Base-by-base conservation (phyloP, 2,329 filamentous ascomycete species). In the Penicillium expansum region DNA sequence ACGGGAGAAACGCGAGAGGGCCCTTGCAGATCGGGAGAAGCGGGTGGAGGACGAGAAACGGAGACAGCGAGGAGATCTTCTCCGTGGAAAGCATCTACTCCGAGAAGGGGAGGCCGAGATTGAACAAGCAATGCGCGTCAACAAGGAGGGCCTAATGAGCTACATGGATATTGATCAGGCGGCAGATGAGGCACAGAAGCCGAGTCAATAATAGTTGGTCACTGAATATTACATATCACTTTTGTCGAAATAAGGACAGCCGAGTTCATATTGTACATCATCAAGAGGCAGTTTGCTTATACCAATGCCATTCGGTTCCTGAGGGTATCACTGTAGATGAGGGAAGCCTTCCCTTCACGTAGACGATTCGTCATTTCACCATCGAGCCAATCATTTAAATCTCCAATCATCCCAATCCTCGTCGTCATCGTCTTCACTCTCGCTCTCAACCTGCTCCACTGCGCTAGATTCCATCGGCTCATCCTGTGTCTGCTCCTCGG, bases 391-490 rank as follows among this genome's bases (percentile, higher is more conserved):
- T 61, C 58, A 62, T 63, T 64, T 71, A 56, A 77, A 76, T 57
- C 71, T 69, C 76, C 75, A 78, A 59, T 76, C 71, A 65, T 79
- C 76, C 72, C 76, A 79, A 42, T 74, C 74, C 39, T 76, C 75
- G 54, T 73, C 84, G 57, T 83, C 83, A 74, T 86, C 88, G 52
- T 86, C 85, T 0, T 80, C 79, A 2, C 80, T 79, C 0, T 78
- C 77, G 3, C 77, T 76, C 1, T 78, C 77, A 39, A 52, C 48
- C 45, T 66, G 64, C 22, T 68, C 62, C 52, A 69, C 65, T n/a
- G 63, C 45, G 41, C 68, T 71, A 47, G 57, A 48, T 20, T 56
- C 62, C 52, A 62, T 61, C n/a, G 62, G 62, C 32, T 59, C 61
- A 18, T 66, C 63, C 33, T 72, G 76, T 37, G 65, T 47, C 20